phyloP scores from a whole-genome alignment of 169 alveolate species.

The Eimeria nieschulzi region DNA sequence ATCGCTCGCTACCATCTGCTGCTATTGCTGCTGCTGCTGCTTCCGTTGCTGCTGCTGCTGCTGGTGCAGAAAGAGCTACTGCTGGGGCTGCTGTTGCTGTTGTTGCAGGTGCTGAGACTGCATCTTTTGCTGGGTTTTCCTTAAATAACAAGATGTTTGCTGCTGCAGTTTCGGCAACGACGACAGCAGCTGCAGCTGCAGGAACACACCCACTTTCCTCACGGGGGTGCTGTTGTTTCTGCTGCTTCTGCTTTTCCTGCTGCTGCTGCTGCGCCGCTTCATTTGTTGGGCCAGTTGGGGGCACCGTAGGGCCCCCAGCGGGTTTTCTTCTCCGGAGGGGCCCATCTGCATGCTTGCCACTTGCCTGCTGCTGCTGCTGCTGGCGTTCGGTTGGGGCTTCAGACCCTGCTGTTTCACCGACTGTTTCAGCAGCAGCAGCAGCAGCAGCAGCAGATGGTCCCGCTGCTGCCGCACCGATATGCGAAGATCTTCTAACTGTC shows the following conservation, averaged over 20 bases:
- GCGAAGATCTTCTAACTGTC: not conserved
- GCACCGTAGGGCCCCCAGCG: not conserved
- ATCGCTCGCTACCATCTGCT: not conserved
- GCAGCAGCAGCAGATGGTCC: constrained; percentile 24
- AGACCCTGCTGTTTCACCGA: not conserved
- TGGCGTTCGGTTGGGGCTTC: not conserved
- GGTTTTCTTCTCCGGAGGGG: not conserved
- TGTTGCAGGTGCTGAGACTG: constrained; percentile 13
- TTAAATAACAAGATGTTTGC: not conserved
- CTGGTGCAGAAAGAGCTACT: not conserved
- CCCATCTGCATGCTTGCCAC: not conserved
- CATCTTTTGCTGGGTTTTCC: not conserved
- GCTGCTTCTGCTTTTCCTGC: constrained; percentile 4
- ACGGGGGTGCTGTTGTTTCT: not conserved
- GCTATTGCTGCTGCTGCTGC: constrained; percentile 31
- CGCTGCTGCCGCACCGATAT: not conserved
- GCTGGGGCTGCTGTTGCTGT: constrained; percentile 31
- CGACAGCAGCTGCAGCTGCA: not conserved
- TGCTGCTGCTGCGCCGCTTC: not conserved
- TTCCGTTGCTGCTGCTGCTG: constrained; percentile 37
- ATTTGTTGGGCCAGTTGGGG: not conserved
- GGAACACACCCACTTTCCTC: not conserved
- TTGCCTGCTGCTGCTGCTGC: not conserved
- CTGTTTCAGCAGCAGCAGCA: not conserved
- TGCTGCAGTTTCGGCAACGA: not conserved